Evolutionary conservation across 371 early-diverging fungal species (phyloP), one percentile per base, ranked within the genome.

Genomic region (Apophysomyces variabilis): DNA sequence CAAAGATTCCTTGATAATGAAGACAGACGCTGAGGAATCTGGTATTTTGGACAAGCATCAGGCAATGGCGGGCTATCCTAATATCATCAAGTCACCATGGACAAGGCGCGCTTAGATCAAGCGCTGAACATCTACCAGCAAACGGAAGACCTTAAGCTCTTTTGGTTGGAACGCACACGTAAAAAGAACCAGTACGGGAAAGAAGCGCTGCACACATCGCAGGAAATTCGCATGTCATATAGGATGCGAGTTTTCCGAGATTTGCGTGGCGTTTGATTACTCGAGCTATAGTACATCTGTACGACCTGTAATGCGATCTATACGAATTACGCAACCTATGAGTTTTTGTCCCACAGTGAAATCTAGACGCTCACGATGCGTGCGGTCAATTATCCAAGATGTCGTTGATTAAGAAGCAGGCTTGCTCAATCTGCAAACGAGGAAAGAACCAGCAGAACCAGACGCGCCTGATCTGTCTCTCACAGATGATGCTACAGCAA

Each of bases 401-500:
- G 46, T 45, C 8, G 46, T 7, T 45, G 13, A 16, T 6, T 6
- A 45, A 45, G n/a, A 45, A 45, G 46, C 46, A 45, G 7, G 16
- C 13, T 45, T 45, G 45, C 9, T 45, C 45, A 45, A 45, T 18
- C 18, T 45, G 45, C 45, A 12, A 45, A 13, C 13, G 16, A 45
- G 5, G 12, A 45, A 45, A 45, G 13, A 7, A 45, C 9, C 46
- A 45, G 13, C 46, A 16, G 46, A 0, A 45, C 46, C 46, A 45
- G 46, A 16, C 16, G 0, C 13, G 46, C 16, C 46, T 45, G 46
- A 45, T 45, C 16, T 45, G 46, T 45, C 46, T 45, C 46, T 45
- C 46, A 45, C 46, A 45, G 13, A 45, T 45, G 46, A 45, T 16
- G 46, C 46, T 45, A 45, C 13, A 45, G 46, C 13, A 45, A 45